Base-by-base conservation (phyloP, 345 rosid species). In the Bruguiera sexangula region DNA sequence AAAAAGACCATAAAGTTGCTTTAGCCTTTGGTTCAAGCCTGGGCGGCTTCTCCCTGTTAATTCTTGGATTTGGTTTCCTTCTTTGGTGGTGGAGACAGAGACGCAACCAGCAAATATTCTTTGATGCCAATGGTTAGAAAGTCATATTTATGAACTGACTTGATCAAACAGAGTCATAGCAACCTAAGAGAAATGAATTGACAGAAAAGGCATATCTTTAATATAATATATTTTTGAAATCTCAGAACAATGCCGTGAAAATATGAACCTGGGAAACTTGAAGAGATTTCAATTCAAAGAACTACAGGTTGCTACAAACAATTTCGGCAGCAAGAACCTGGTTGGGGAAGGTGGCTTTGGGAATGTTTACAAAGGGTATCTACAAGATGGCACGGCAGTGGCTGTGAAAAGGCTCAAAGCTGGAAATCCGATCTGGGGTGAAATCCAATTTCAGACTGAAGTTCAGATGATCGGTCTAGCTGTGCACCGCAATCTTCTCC, bases 381-480 rank as follows among this genome's bases (percentile, higher is more conserved):
- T 92, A 67, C 85, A 80, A 29, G 96, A 95, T 78, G 91, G 91
- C 59, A 85, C 89, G 0, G 67, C 85, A 8, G 87, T 95, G 19
- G 98, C 98, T 0, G 91, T 95, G 19, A 95, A 95, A 74, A 85
- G 98, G 66, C 83, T 95, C 10, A 88, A 88, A 48, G 93, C 87
- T 68, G 84, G 88, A 60, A 82, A 86, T 77, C 87, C 89, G 34
- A 75, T 79, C 0, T 90, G 96, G 37, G 96, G 96, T 2, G 92
- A 88, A 71, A 78, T 73, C 76, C 98, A 95, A 68, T 95, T 95
- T 69, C 99, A 92, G 78, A 95, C 91, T 0, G 98, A 95, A 71
- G 88, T 95, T 31, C 96, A 87, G 80, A 92, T 95, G 96, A 95
- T 92, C 72, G 92, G 99, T 83, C 81, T 95, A 27, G 97, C 99